phyloP scores from a whole-genome alignment of 305 asterid genomes.

The Fraxinus nigra region DNA sequence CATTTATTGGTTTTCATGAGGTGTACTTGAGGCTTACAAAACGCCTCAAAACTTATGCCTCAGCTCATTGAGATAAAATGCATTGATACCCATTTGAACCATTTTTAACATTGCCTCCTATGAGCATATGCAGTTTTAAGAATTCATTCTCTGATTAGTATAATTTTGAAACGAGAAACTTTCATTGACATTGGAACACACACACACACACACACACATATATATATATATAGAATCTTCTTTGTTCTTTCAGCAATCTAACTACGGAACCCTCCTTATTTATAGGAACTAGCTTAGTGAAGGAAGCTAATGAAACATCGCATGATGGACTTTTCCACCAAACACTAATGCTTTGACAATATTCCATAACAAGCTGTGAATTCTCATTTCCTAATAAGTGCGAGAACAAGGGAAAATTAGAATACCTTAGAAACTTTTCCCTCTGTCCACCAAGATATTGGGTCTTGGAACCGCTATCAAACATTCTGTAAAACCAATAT shows the following conservation, averaged over 20 bases:
- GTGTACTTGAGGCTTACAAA: not conserved
- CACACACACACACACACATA: not conserved
- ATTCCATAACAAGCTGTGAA: not conserved
- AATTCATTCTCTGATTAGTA: not conserved
- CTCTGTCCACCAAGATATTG: constrained; percentile 70
- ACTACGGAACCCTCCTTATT: not conserved
- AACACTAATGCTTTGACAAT: not conserved
- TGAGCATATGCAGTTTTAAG: not conserved
- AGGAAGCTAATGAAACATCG: not conserved
- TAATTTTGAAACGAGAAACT: not conserved
- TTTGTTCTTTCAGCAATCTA: constrained; percentile 6
- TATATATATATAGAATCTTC: not conserved
- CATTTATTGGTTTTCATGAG: not conserved
- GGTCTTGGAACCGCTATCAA: constrained; percentile 72
- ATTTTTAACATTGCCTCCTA: not conserved
- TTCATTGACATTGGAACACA: not conserved
- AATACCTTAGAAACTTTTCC: constrained; percentile 87
- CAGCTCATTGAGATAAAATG: not conserved
- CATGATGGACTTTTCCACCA: not conserved
- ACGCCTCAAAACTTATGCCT: not conserved
- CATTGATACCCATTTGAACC: not conserved
- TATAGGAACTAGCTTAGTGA: not conserved
- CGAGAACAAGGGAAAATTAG: not conserved
- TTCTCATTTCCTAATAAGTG: not conserved
- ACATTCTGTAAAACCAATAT: constrained; percentile 52